phyloP scores from a whole-genome alignment of 805 yeast species.

The Suhomyces sp. region DNA sequence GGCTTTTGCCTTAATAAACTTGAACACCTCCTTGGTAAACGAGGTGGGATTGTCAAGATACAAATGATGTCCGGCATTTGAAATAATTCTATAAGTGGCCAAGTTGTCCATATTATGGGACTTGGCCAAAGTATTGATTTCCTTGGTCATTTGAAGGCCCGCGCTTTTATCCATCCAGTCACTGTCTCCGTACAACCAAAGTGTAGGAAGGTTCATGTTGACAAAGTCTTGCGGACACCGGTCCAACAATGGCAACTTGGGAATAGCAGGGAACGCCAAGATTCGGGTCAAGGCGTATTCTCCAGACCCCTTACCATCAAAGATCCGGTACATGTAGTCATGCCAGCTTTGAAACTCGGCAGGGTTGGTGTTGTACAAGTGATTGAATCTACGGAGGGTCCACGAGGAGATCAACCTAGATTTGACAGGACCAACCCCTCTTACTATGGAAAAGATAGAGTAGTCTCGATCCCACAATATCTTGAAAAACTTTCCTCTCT shows the following conservation, averaged over 20 bases:
- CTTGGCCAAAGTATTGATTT: conserved; percentile 21
- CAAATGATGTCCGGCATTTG: conserved; percentile 53
- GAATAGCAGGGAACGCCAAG: conserved; percentile 56
- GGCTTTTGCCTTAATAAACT: background rate
- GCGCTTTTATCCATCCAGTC: conserved; percentile 73
- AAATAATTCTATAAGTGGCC: conserved; percentile 34
- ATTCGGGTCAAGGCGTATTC: conserved; percentile 62
- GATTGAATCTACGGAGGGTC: conserved; percentile 49
- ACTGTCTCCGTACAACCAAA: conserved; percentile 64
- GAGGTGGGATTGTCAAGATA: conserved; percentile 47
- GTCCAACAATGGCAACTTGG: conserved; percentile 55
- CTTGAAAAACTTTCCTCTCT: conserved; percentile 24
- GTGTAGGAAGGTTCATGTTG: conserved; percentile 42
- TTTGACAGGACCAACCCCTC: conserved; percentile 52
- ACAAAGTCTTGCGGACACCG: conserved; percentile 45
- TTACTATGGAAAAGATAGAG: conserved; percentile 54
- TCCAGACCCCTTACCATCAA: conserved; percentile 59
- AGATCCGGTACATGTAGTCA: conserved; percentile 51
- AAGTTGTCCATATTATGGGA: conserved; percentile 26
- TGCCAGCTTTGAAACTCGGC: conserved; percentile 43
- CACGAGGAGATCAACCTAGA: conserved; percentile 51
- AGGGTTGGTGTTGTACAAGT: conserved; percentile 34
- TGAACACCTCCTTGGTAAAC: background rate
- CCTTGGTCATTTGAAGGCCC: conserved; percentile 37
- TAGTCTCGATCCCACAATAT: conserved; percentile 51